Base-by-base conservation (phyloP, 495 filamentous ascomycete genomes). In the Penicillium canescens region DNA sequence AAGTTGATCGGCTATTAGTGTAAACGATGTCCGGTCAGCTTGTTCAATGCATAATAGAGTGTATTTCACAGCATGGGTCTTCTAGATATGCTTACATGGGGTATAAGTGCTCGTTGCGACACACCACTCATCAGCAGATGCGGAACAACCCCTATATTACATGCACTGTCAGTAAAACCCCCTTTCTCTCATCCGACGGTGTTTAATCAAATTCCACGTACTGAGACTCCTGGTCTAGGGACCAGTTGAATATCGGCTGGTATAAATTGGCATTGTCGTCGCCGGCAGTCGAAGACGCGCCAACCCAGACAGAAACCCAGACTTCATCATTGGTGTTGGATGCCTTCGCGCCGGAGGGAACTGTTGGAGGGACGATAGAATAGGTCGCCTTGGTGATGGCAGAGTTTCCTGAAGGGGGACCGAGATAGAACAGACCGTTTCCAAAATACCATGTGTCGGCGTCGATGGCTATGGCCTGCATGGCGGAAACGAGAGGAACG, bases 181-280 rank as follows among this genome's bases (percentile, higher is more conserved):
- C 2, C 6, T 31, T 10, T 31, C 6, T 31, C 7, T 31, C 28
- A 31, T 31, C 6, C 8, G 6, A 7, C 0, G 28, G 8, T 10
- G 9, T 31, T 5, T 8, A 0, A 2, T 31, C 7, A 7, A 31
- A 8, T 10, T 26, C 18, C 24, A 46, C 59, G 35, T 54, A 61
- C 59, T 61, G 54, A 9, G 59, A 57, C 18, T 54, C 46, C 46
- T 61, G 59, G 14, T 61, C 54, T 11, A 49, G 59, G 23, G 49
- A 57, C 59, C 59, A 61, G 38, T 57, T 61, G 49, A 61, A 46
- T 14, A 61, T n/a, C 13, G 59, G 59, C 54, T 61, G 59, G 46
- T 61, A 61, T 1, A 61, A 54, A 24, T 54, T 50, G 24, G 33
- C 12, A 33, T 46, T 42, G 10, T 47, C 31, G 20, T 45, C 45